These are phyloP conservation scores for Chlamydomonas asymmetrica DNA, from an alignment of 139 green algal species.

Conservation along the genomic window DNA sequence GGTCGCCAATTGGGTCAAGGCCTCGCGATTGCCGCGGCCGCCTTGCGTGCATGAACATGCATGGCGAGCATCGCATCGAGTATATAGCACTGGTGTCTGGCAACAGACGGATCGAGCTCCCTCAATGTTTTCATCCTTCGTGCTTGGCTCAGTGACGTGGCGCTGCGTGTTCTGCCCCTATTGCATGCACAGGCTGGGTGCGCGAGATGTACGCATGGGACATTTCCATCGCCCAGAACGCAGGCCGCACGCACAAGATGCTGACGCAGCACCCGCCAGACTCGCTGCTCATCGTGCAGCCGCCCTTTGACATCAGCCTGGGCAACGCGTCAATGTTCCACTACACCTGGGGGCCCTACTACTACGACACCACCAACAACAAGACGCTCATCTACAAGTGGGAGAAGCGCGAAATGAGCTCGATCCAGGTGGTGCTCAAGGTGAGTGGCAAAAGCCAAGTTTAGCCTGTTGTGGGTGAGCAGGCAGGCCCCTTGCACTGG, in stretches of 20 bases:
- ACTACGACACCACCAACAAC: neutral
- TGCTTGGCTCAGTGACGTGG: no score
- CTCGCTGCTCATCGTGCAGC: conserved; percentile 72
- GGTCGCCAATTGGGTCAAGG: no score
- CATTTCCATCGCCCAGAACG: conserved; percentile 41
- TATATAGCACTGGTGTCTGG: no score
- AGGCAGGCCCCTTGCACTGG: no score
- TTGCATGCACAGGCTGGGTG: conserved; percentile 71
- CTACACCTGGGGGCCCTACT: conserved; percentile 82
- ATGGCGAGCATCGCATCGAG: no score
- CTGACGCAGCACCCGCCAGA: conserved; percentile 35
- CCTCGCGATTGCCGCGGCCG: no score
- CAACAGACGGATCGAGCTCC: no score
- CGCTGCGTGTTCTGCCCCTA: no score
- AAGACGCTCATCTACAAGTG: conserved; percentile 6
- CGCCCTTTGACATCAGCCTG: conserved; percentile 43
- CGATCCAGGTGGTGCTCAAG: neutral
- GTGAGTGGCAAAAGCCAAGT: neutral
- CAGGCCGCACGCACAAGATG: conserved; percentile 33
- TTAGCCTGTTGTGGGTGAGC: no score
- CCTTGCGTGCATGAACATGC: no score
- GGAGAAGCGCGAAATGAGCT: conserved; percentile 30
- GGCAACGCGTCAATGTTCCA: conserved; percentile 75
- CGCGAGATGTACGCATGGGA: conserved; percentile 89
- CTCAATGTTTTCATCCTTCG: no score